Evolutionary conservation across 208 protist genomes (phyloP).

Genomic region (Leishmania guyanensis): DNA sequence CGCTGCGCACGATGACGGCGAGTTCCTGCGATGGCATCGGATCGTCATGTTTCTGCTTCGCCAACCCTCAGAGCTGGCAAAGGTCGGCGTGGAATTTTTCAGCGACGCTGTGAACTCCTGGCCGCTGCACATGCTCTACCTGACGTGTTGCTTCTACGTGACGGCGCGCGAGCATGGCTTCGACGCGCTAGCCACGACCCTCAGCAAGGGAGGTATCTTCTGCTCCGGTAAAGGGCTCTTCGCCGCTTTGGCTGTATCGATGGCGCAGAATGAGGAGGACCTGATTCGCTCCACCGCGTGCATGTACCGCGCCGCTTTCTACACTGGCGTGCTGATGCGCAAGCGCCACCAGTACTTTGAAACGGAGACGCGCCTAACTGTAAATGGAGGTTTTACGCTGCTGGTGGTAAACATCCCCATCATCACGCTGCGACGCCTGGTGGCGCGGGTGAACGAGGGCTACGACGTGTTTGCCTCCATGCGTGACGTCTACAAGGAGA

Average conservation of each 20-base stretch:
- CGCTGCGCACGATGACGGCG: slow-evolving; percentile 15
- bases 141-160: slow-evolving; percentile 69
- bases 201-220: slow-evolving; percentile 51
- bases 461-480: slow-evolving; percentile 25
- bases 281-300: slow-evolving; percentile 44
- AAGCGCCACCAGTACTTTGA: slow-evolving; percentile 39
- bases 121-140: slow-evolving; percentile 75
- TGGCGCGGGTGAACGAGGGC: slow-evolving; percentile 63
- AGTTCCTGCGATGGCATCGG: slow-evolving; percentile 34
- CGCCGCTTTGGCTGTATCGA: slow-evolving; percentile 70
- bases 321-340: slow-evolving; percentile 56
- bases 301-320: slow-evolving; percentile 72
- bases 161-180: slow-evolving; percentile 56
- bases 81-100: slow-evolving; percentile 62
- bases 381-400: slow-evolving; percentile 48
- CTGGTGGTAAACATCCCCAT: slow-evolving; percentile 80
- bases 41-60: slow-evolving; percentile 39
- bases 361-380: slow-evolving; percentile 26
- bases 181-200: slow-evolving; percentile 32
- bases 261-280: slow-evolving; percentile 50
- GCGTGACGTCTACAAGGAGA: slow-evolving; percentile 3
- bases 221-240: slow-evolving; percentile 72
- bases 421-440: slow-evolving; percentile 52
- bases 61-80: slow-evolving; percentile 26
- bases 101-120: slow-evolving; percentile 63